A percentile compares a stretch with the other conserved stretches of the same genome.
Conservation (phyloP, 139 green algal species). For the Chlamydomonas schloesseri region DNA sequence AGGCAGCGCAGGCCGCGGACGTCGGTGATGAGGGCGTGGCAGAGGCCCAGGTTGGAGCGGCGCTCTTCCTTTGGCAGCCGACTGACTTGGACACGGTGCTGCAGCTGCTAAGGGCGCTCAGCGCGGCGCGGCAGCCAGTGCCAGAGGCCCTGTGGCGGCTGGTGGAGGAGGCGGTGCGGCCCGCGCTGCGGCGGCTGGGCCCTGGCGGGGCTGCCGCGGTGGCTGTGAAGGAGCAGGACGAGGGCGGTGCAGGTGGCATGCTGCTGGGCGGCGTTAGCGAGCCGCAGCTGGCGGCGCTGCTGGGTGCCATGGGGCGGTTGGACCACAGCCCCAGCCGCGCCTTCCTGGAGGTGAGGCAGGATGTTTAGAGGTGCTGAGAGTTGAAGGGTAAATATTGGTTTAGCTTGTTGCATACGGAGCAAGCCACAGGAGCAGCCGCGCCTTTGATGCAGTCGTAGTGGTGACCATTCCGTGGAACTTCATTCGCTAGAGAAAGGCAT, state of each 20-base stretch:
- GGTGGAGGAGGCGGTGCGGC: neutral
- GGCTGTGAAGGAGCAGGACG: neutral
- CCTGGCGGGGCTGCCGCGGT: neutral
- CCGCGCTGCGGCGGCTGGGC: neutral
- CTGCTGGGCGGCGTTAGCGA: neutral
- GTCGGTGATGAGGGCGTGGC: too few relatives aligned
- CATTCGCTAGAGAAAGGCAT: too few relatives aligned
- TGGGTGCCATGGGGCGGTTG: neutral
- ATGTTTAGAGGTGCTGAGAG: too few relatives aligned
- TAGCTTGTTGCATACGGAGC: too few relatives aligned
- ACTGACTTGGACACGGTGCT: neutral
- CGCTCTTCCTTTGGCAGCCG: neutral
- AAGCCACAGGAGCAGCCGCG: too few relatives aligned
- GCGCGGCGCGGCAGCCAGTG: neutral
- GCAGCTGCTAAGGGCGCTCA: neutral
- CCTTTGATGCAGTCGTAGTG: too few relatives aligned
- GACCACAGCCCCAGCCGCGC: neutral
- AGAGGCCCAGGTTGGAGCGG: too few relatives aligned
- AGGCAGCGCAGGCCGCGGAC: too few relatives aligned
- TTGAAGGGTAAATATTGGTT: too few relatives aligned
- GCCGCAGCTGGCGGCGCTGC: neutral
- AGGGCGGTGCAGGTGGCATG: neutral
- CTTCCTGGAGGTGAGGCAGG: neutral
- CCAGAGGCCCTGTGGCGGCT: neutral
- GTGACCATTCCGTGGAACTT: too few relatives aligned